Conservation (phyloP, 169 alveolate genomes). For the Pseudocohnilembus persalinus region DNA sequence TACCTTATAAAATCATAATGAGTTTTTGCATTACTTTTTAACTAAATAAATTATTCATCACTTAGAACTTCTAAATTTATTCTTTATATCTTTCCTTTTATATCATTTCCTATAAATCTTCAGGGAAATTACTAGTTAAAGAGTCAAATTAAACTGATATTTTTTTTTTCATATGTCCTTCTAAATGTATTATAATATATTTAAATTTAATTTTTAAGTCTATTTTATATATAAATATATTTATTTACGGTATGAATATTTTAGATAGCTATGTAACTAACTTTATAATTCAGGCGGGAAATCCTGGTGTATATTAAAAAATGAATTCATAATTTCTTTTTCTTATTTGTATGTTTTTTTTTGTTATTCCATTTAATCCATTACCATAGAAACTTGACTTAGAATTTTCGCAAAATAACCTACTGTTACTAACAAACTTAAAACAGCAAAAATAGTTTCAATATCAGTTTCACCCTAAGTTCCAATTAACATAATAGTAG, state of each 20-base stretch:
- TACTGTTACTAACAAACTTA: not conserved
- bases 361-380: not conserved
- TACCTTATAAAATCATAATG: not conserved
- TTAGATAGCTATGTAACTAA: not conserved
- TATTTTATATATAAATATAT: too few relatives aligned
- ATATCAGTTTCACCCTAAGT: not conserved
- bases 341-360: not conserved
- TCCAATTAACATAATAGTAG: not conserved
- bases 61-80: too few relatives aligned
- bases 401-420: not conserved
- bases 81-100: not conserved
- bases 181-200: not conserved
- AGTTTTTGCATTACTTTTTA: not conserved
- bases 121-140: not conserved
- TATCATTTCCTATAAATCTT: not conserved
- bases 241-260: not conserved
- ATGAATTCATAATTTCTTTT: not conserved
- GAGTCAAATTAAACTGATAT: not conserved
- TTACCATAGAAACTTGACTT: not conserved
- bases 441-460: not conserved
- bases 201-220: too few relatives aligned
- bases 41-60: not conserved
- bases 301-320: not conserved
- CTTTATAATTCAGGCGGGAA: not conserved
- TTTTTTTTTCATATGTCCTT: not conserved